These are phyloP conservation scores for Hypoxylon sp. DNA, from an alignment of 2,329 filamentous ascomycete genomes.

Conservation along the genomic window DNA sequence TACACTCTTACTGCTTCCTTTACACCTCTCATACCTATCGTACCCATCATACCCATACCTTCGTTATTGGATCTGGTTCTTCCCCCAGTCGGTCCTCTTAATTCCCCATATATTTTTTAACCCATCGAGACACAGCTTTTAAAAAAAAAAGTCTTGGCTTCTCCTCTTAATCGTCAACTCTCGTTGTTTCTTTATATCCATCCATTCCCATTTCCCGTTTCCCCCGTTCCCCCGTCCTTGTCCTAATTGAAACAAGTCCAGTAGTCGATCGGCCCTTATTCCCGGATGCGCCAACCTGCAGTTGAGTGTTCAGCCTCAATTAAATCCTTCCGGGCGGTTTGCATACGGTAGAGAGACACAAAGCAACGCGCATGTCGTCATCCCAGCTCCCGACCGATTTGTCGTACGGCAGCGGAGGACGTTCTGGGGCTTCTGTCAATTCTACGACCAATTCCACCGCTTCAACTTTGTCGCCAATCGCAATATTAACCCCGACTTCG, in stretches of 20 bases:
- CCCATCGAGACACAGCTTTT: not conserved
- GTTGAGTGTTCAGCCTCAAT: constrained; percentile 44
- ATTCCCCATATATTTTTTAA: constrained; percentile 29
- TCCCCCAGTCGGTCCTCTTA: constrained; percentile 8
- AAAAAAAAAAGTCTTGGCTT: constrained; percentile 46
- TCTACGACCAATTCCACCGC: constrained; percentile 32
- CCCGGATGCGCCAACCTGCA: constrained; percentile 44
- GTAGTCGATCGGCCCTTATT: constrained; percentile 45
- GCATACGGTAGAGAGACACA: constrained; percentile 16
- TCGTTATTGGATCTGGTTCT: constrained; percentile 21
- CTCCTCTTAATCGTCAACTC: constrained; percentile 44
- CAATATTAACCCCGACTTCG: constrained; percentile 51
- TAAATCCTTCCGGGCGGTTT: constrained; percentile 40
- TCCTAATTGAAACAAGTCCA: constrained; percentile 46
- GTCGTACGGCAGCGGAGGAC: constrained; percentile 52
- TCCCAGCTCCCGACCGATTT: constrained; percentile 51
- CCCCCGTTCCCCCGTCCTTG: constrained; percentile 43
- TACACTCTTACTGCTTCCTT: constrained; percentile 2
- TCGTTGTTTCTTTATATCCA: constrained; percentile 49
- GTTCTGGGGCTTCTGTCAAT: constrained; percentile 30
- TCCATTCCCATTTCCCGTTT: constrained; percentile 47
- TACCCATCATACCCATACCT: constrained; percentile 2
- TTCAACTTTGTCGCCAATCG: constrained; percentile 48
- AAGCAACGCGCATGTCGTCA: constrained; percentile 51
- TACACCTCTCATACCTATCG: not conserved